Base-by-base conservation (phyloP, 2,329 filamentous ascomycete species). In the Phialophora verrucosa region DNA sequence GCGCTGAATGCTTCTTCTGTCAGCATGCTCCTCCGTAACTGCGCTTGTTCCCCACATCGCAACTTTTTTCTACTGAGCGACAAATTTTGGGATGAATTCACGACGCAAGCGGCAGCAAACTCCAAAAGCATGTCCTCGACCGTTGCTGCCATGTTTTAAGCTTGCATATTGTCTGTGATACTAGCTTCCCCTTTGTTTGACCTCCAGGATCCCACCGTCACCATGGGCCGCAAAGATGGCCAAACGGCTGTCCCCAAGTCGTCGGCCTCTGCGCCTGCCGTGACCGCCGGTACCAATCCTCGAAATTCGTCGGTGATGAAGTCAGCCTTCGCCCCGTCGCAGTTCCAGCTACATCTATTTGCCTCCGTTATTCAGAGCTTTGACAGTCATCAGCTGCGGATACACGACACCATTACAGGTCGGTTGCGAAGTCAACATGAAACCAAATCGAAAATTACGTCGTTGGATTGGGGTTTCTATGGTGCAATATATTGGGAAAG, bases 361-460 rank as follows among this genome's bases (percentile, higher is more conserved):
- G 83, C 83, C 23, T 85, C 83, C 17, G 81, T 84, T 63, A 83
- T 84, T 59, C 83, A 84, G 71, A 82, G 82, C 25, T 79, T 84
- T 38, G 83, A 83, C 74, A 80, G 79, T 55, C 82, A 84, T 69
- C 81, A 83, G 69, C 75, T 85, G 61, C 81, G 83, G 65, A 81
- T 84, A 60, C 83, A 85, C 74, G 82, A 84, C 69, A 82, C 81
- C 50, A 78, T 75, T 64, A 83, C 82, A 47, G 82, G 81, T 56
- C 79, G 80, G 44, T 76, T 84, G 69, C 81, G 81, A 65, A 84
- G 82, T 72, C 83, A 84, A 72, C 78, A 84, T 77, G 77, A 79
- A 7, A 74, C 83, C 64, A 78, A 76, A 57, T 78, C 82, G 64
- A 76, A 75, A 4, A 77, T 84, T 64, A 83, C 81, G 7, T 84